Evolutionary conservation across 805 yeast species (phyloP).

Genomic region (Cyberlindnera sargentensis): DNA sequence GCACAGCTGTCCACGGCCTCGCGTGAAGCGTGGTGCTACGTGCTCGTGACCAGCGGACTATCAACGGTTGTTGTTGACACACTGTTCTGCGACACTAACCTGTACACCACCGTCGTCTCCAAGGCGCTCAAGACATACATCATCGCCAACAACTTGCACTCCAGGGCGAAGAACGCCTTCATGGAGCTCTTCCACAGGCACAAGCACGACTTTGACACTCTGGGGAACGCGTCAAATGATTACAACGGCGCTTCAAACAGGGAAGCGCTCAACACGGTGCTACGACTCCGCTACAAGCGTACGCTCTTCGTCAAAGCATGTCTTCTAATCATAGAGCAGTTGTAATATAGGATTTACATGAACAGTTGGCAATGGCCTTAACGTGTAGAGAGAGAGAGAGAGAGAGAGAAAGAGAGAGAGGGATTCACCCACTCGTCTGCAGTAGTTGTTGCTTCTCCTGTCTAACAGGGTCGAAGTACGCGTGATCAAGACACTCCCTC

Average conservation of each 20-base stretch:
- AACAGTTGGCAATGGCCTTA: too few relatives aligned
- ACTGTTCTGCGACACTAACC: neutral
- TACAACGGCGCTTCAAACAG: neutral
- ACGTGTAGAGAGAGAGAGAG: too few relatives aligned
- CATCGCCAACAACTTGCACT: neutral
- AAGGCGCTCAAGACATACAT: neutral
- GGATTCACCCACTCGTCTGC: neutral
- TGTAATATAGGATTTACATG: too few relatives aligned
- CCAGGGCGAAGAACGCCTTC: neutral
- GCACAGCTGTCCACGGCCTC: neutral
- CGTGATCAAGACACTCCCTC: conserved; percentile 43
- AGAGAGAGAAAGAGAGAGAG: neutral
- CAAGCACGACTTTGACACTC: too few relatives aligned
- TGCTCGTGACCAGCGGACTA: neutral
- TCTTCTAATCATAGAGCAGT: neutral
- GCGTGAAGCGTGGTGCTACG: conserved; percentile 1
- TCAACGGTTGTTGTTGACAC: neutral
- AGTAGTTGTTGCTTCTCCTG: conserved; percentile 8
- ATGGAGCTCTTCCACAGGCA: neutral
- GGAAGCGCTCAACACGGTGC: neutral
- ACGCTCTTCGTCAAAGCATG: conserved; percentile 9
- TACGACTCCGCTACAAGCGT: neutral
- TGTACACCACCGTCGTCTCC: neutral
- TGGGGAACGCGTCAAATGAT: neutral
- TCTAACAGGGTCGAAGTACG: conserved; percentile 41